A percentile compares a stretch with the other conserved stretches of the same genome.
Conservation (phyloP, 768 basidiomycete genomes). For the Mycena crocata region DNA sequence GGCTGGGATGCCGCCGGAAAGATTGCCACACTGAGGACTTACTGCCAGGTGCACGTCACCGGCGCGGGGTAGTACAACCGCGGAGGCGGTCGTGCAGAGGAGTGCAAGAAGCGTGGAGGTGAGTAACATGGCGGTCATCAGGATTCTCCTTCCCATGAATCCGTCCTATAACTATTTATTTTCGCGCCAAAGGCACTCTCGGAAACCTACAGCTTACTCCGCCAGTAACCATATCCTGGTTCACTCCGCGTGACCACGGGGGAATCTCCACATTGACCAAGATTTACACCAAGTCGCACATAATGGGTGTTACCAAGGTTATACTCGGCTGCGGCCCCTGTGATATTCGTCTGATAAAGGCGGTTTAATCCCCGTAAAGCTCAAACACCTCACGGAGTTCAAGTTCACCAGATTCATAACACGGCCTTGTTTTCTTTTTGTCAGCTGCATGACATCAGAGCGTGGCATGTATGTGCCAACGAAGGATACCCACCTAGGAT, state of each 20-base stretch:
- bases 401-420: too few species aligned
- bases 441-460: too few species aligned
- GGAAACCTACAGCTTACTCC: too few species aligned
- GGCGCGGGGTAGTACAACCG: constrained; percentile 35
- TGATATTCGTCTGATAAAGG: neutral
- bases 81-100: constrained; percentile 35
- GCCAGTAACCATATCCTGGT: neutral
- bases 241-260: constrained; percentile 17
- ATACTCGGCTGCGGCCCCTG: constrained; percentile 5
- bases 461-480: neutral
- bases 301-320: neutral
- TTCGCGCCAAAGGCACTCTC: constrained; percentile 17
- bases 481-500: constrained; percentile 2
- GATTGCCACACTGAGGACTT: constrained; percentile 56
- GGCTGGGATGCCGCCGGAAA: constrained; percentile 47
- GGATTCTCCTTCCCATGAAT: neutral
- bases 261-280: neutral
- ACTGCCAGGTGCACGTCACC: constrained; percentile 52
- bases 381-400: neutral
- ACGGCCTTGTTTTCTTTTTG: too few species aligned
- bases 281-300: too few species aligned
- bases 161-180: constrained; percentile 37
- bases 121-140: constrained; percentile 26
- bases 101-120: constrained; percentile 33
- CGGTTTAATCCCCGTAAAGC: neutral